Evolutionary conservation across 2,329 filamentous ascomycete species (phyloP).

Genomic region (Neonectria ditissima): DNA sequence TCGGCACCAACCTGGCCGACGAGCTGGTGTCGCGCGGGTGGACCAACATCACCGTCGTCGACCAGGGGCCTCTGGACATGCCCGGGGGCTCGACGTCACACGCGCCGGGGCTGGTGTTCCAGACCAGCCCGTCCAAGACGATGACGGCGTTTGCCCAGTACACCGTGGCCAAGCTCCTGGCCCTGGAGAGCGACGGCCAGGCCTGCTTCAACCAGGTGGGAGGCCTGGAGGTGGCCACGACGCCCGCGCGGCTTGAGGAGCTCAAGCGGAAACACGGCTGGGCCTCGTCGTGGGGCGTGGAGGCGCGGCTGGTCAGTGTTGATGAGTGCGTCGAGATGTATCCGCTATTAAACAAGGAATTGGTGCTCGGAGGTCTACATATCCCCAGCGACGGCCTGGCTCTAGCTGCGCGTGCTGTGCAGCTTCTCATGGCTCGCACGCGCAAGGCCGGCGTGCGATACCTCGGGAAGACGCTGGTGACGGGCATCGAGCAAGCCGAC

Average conservation of each 20-base stretch:
- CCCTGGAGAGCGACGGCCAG: slow-evolving; percentile 54
- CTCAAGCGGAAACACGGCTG: slow-evolving; percentile 73
- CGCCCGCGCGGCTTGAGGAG: slow-evolving; percentile 67
- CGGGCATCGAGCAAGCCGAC: slow-evolving; percentile 62
- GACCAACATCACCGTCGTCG: slow-evolving; percentile 72
- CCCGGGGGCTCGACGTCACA: slow-evolving; percentile 75
- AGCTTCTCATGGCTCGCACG: slow-evolving; percentile 70
- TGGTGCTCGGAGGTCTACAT: slow-evolving; percentile 69
- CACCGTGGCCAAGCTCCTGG: slow-evolving; percentile 70
- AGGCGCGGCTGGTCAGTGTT: slow-evolving; percentile 61
- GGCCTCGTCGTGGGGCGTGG: slow-evolving; percentile 70
- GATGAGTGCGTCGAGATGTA: slow-evolving; percentile 67
- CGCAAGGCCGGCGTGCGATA: slow-evolving; percentile 69
- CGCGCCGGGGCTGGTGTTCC: slow-evolving; percentile 73
- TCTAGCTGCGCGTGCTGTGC: slow-evolving; percentile 70
- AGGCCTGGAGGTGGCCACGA: slow-evolving; percentile 72
- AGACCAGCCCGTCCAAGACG: slow-evolving; percentile 68
- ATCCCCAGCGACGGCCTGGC: slow-evolving; percentile 72
- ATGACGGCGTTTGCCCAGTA: slow-evolving; percentile 71
- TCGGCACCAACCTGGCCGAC: slow-evolving; percentile 72
- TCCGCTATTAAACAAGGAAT: slow-evolving; percentile 63
- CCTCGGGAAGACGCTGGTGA: slow-evolving; percentile 67
- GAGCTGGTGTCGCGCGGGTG: slow-evolving; percentile 73
- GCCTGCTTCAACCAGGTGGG: slow-evolving; percentile 72
- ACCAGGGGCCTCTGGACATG: slow-evolving; percentile 72